A percentile compares a stretch with the other conserved stretches of the same genome.
phyloP scores from a whole-genome alignment of 352 stramenopile species.

The Pythium coloratum region DNA sequence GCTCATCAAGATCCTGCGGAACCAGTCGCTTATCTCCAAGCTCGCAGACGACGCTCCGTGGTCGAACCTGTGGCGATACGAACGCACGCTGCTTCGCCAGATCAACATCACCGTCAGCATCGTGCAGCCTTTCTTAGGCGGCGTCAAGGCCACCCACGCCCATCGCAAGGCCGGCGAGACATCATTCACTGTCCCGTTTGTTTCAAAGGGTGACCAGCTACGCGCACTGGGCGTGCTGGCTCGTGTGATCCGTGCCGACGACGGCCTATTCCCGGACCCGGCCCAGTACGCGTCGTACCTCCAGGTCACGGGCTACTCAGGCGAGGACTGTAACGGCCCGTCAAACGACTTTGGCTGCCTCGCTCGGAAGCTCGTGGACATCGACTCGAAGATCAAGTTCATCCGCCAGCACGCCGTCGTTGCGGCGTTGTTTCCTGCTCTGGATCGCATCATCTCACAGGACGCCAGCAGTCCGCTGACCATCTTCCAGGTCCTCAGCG shows the following conservation, averaged over 20 bases:
- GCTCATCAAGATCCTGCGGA: slow-evolving; percentile 49
- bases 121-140: slow-evolving; percentile 50
- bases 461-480: slow-evolving; percentile 49
- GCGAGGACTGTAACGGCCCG: slow-evolving; percentile 47
- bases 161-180: slow-evolving; percentile 39
- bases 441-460: slow-evolving; percentile 56
- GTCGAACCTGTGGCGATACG: slow-evolving; percentile 52
- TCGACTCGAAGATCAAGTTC: slow-evolving; percentile 40
- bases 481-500: slow-evolving; percentile 37
- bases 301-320: slow-evolving; percentile 33
- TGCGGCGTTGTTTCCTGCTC: slow-evolving; percentile 42
- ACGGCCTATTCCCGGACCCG: slow-evolving; percentile 52
- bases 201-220: slow-evolving; percentile 39
- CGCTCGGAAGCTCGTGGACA: slow-evolving; percentile 46
- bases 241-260: slow-evolving; percentile 45
- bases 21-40: slow-evolving; percentile 32
- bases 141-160: slow-evolving; percentile 60
- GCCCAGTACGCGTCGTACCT: slow-evolving; percentile 54
- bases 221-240: slow-evolving; percentile 41
- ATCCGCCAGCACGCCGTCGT: slow-evolving; percentile 42
- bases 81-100: slow-evolving; percentile 40
- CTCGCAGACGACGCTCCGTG: slow-evolving; percentile 57
- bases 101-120: slow-evolving; percentile 41
- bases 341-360: slow-evolving; percentile 62
- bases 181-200: slow-evolving; percentile 33